A percentile compares a stretch with the other conserved stretches of the same genome.
These are phyloP conservation scores for Dothistroma pini DNA, from an alignment of 2,329 filamentous ascomycete species.

Conservation along the genomic window DNA sequence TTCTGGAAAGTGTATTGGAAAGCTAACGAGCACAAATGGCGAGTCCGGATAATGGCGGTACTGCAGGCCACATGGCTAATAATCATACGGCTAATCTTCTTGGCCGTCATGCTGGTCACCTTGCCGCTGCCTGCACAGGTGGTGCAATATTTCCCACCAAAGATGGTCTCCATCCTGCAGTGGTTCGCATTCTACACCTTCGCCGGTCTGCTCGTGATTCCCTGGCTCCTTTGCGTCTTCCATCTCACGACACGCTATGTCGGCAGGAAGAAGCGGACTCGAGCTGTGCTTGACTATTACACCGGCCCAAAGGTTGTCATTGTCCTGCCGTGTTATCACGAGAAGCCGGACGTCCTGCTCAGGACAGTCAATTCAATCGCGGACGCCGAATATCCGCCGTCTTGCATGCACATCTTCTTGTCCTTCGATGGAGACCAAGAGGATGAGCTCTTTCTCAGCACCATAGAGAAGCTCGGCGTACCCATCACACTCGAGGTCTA, in stretches of 20 bases:
- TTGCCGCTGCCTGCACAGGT: constrained; percentile 74
- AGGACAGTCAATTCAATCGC: constrained; percentile 88
- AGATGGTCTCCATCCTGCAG: constrained; percentile 70
- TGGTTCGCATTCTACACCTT: constrained; percentile 98
- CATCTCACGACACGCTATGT: constrained; percentile 84
- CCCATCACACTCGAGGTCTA: constrained; percentile 72
- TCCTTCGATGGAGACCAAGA: constrained; percentile 91
- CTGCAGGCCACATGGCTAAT: constrained; percentile 71
- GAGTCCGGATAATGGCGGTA: constrained; percentile 72
- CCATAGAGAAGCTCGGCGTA: constrained; percentile 79
- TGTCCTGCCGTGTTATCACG: constrained; percentile 96
- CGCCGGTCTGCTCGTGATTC: constrained; percentile 75
- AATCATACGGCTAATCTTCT: constrained; percentile 77
- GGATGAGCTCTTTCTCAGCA: constrained; percentile 83
- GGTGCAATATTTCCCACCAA: constrained; percentile 65
- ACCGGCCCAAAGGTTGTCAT: constrained; percentile 92
- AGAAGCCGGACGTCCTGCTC: constrained; percentile 77
- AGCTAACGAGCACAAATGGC: constrained; percentile 64
- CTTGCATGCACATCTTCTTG: constrained; percentile 90
- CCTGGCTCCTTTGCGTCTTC: constrained; percentile 91
- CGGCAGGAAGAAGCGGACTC: constrained; percentile 75
- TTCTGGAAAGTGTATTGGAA: constrained; percentile 83
- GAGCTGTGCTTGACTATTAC: constrained; percentile 75
- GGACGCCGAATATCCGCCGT: constrained; percentile 86
- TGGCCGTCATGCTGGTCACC: constrained; percentile 92